Evolutionary conservation across 2,329 filamentous ascomycete species (phyloP), one percentile per base, ranked within the genome.

Genomic region (Rhinocladiella mackenziei): DNA sequence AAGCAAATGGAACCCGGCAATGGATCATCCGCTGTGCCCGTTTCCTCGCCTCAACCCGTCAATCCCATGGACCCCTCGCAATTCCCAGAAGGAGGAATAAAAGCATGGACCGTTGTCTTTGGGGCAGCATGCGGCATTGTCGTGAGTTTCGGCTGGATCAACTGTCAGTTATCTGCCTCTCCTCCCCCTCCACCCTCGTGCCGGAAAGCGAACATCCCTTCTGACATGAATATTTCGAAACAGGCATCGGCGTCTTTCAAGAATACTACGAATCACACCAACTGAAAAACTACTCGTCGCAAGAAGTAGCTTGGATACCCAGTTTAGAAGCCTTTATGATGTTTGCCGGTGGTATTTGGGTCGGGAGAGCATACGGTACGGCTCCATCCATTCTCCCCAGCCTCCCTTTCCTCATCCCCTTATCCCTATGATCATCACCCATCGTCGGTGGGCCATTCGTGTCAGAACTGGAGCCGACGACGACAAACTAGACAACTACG

Each of bases 401-500:
- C 10, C 8, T 19, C 11, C 13, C 17, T 30, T 32, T 15, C 3
- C 11, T n/a, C 35, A 7, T 40, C 42, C 26, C 14, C 25, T 20
- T 31, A 5, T 32, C 13, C 5, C 20, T 29, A 28, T 11, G n/a
- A n/a, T n/a, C n/a, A n/a, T n/a, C n/a, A n/a, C n/a, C n/a, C n/a
- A n/a, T n/a, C n/a, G n/a, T n/a, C n/a, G n/a, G n/a, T n/a, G n/a
- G n/a, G n/a, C n/a, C n/a, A n/a, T n/a, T n/a, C n/a, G n/a, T n/a
- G n/a, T n/a, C n/a, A n/a, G n/a, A n/a, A n/a, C n/a, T n/a, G n/a
- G n/a, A n/a, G n/a, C n/a, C n/a, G n/a, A n/a, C n/a, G n/a, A n/a
- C n/a, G n/a, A n/a, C n/a, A n/a, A n/a, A n/a, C n/a, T n/a, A 48
- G 83, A 86, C 55, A 76, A 68, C 46, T 76, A 78, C 43, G 83